Base-by-base conservation (phyloP, 2,329 filamentous ascomycete genomes). In the Botrytis deweyae region DNA sequence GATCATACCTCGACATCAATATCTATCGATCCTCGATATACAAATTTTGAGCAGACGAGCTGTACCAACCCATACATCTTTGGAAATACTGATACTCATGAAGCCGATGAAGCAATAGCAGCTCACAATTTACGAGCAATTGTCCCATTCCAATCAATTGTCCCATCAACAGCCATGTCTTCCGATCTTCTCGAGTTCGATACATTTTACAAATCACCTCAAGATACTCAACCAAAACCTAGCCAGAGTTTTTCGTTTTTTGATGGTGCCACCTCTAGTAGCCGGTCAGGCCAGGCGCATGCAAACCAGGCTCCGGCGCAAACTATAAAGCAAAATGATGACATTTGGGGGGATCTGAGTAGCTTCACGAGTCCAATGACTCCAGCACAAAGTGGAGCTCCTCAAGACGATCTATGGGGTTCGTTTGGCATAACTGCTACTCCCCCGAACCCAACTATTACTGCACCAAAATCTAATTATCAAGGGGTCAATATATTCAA, bases 131-230 rank as follows among this genome's bases (percentile, higher is more conserved):
- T 29, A 38, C 67, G 6, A 42, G 25, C n/a, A 61, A 46, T 64
- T 40, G 33, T 46, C 64, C 29, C 22, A 42, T 69, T 46, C 64
- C 29, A 16, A 42, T 69, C n/a, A 61, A 46, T 64, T 40, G 33
- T 46, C 52, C 29, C 29, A 58, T 69, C 66, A 42, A 58, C 49
- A 33, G n/a, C 36, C 36, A 91, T 91, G 89, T 91, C 89, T 77
- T 88, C 89, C 75, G 89, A 91, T 81, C 86, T 91, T 73, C 89
- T 91, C 79, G 88, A 89, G 77, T 90, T 91, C 77, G 88, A 87
- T 78, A 84, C 83, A 78, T 83, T 85, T 76, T 84, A 86, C 70
- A 77, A 77, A 75, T 76, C 82, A 74, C 79, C 83, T 44, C 78
- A 77, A 64, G 77, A 78, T n/a, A 75, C 77, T 25, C 79, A 81